Percentiles rank a stretch among this genome's conserved stretches.
phyloP scores from a whole-genome alignment of 1,284 basidiomycete genomes.

The Blastosporella zonata region DNA sequence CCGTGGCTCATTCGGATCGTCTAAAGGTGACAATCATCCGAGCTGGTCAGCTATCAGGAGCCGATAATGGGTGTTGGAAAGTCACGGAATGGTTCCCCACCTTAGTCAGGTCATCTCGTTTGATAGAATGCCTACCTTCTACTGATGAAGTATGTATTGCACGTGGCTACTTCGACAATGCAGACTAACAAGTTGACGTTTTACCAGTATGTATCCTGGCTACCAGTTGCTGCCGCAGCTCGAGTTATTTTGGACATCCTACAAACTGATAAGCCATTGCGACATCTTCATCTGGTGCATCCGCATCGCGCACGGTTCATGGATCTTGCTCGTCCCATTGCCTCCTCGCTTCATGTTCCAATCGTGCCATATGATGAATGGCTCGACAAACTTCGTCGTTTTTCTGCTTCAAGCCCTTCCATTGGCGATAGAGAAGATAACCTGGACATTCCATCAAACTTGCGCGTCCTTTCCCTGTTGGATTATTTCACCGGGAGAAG shows the following conservation, averaged over 20 bases:
- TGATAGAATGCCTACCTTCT: conserved; percentile 26
- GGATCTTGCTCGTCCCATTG: neutral
- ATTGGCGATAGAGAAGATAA: neutral
- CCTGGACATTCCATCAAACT: neutral
- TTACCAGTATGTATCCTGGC: neutral
- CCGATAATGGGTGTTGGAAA: conserved; percentile 31
- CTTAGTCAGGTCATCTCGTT: conserved; percentile 23
- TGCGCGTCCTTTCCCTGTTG: conserved; percentile 2
- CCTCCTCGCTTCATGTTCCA: neutral
- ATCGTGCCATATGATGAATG: neutral
- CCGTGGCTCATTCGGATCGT: conserved; percentile 20
- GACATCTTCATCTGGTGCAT: conserved; percentile 1
- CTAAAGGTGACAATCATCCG: conserved; percentile 32
- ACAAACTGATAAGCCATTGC: neutral
- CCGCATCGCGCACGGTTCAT: neutral
- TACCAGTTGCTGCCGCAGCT: neutral
- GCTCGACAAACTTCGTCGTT: neutral
- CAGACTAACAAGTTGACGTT: neutral
- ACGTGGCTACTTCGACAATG: neutral
- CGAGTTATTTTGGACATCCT: neutral
- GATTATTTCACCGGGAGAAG: neutral
- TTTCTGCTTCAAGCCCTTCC: neutral
- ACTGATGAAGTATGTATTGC: neutral
- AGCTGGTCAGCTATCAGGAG: conserved; percentile 38
- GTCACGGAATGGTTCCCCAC: conserved; percentile 33